These are phyloP conservation scores for Theileria annulata DNA, from an alignment of 169 alveolate species.

Conservation along the genomic window DNA sequence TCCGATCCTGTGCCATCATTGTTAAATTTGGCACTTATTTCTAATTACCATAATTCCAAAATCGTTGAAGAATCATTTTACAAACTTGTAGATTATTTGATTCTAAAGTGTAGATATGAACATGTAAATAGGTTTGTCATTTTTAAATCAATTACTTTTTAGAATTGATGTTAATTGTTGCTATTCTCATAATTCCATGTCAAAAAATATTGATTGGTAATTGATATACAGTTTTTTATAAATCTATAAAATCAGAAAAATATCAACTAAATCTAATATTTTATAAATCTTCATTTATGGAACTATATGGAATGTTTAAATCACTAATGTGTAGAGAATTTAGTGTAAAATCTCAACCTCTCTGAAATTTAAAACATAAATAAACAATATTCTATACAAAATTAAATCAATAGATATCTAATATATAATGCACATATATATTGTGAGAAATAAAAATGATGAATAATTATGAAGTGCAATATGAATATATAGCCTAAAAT, in stretches of 20 bases:
- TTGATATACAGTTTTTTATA: too few species aligned
- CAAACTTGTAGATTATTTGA: conserved; percentile 5
- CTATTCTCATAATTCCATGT: background rate
- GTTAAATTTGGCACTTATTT: background rate
- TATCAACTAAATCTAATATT: background rate
- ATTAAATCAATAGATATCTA: background rate
- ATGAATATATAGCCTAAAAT: background rate
- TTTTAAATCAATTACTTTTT: too few species aligned
- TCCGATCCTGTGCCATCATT: background rate
- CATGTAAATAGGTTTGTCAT: background rate
- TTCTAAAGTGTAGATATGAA: background rate
- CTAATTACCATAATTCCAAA: background rate
- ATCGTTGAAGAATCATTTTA: background rate
- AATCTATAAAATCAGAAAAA: too few species aligned
- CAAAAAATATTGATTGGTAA: background rate
- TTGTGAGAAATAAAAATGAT: background rate
- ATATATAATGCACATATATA: background rate
- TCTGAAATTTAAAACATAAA: background rate
- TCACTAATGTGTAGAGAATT: background rate
- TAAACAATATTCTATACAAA: background rate
- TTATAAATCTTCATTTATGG: too few species aligned
- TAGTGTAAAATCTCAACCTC: background rate
- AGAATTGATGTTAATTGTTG: background rate
- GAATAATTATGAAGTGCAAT: background rate
- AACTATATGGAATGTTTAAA: too few species aligned